Evolutionary conservation across 805 yeast species (phyloP), one percentile per base, ranked within the genome.

Genomic region (Candida coleopterorum): DNA sequence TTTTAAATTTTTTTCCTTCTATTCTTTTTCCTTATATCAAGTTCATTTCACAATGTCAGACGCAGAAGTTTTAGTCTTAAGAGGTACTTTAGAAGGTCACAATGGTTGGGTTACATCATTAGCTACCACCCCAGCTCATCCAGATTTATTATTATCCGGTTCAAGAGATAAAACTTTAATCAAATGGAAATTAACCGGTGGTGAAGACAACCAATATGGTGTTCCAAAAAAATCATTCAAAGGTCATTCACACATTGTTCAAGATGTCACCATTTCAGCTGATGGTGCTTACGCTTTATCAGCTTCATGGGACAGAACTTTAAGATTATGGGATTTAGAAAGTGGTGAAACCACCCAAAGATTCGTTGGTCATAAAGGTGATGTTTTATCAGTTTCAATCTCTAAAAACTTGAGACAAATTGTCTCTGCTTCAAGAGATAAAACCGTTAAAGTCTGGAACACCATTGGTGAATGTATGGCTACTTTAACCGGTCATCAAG

Each of bases 401-500:
- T 83, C 97, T 62, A 79, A 85, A 68, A 85, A 86, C 82, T 89
- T 90, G 72, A 85, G 96, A 78, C 94, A 87, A 75, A 87, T 93
- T 62, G 96, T 89, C 52, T 89, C 97, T 69, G 95, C 96, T 72
- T 89, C 97, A 56, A 89, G 98, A 75, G 98, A 93, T 74, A 86
- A 86, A 81, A 85, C 97, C 70, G 88, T 93, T 71, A 89, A 87
- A 81, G 87, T 93, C 75, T 93, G 99, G 99, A 90, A 93, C 83
- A 85, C 94, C 74, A 75, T 87, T 64, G 99, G 97, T 77, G 85
- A 85, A 68, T 88, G 96, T 79, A 80, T 85, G 79, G 81, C 83
- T 74, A 86, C 96, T 62, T 80, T 89, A 74, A 72, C 79, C 63
- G 93, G 95, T 60, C 98, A 93, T 94, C 65, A 79, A 68, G 99